Evolutionary conservation across 2,329 filamentous ascomycete species (phyloP).

Genomic region (Fusarium nygamai): DNA sequence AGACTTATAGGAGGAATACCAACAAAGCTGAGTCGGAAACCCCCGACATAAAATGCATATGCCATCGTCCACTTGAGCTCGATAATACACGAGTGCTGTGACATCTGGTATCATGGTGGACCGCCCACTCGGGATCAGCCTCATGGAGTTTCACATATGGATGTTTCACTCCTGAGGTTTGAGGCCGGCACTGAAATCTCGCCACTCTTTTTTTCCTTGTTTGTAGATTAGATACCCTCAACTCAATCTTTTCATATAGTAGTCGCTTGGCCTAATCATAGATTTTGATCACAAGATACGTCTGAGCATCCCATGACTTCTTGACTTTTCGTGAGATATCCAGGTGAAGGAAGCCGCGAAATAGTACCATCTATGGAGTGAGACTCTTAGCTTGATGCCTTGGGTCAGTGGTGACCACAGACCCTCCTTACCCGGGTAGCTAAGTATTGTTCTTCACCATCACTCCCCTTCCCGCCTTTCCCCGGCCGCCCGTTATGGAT

Average conservation of each 20-base stretch:
- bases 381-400: not conserved
- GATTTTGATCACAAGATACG: not conserved
- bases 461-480: not conserved
- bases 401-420: not conserved
- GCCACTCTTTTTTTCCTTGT: not conserved
- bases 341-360: not conserved
- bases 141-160: not conserved
- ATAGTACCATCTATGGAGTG: not conserved
- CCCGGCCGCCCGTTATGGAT: not conserved
- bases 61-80: not conserved
- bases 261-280: not conserved
- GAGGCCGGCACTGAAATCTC: not conserved
- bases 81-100: not conserved
- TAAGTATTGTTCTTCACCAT: not conserved
- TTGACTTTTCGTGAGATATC: not conserved
- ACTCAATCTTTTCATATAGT: not conserved
- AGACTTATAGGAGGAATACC: not conserved
- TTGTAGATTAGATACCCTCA: not conserved
- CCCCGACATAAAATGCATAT: not conserved
- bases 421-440: no score
- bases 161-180: not conserved
- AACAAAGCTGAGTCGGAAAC: not conserved
- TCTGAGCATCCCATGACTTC: not conserved
- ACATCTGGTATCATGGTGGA: not conserved
- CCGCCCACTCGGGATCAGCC: not conserved